Evolutionary conservation across 495 filamentous ascomycete genomes (phyloP), one percentile per base, ranked within the genome.

Genomic region (Neurospora sp.): DNA sequence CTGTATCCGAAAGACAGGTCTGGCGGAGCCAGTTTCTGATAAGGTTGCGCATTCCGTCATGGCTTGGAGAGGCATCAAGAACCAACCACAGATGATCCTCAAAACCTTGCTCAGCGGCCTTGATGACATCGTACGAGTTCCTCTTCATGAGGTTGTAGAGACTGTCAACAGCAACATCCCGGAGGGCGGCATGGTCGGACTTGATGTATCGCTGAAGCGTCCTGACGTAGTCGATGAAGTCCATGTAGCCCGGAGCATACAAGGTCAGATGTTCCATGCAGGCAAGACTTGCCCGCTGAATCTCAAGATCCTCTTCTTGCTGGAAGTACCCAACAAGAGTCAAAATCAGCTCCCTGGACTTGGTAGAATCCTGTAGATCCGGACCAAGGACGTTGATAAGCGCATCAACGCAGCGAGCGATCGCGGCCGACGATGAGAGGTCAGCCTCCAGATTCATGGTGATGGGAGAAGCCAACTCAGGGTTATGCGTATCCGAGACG

Each of bases 361-460:
- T 98, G n/a, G 88, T 88, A 75, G 95, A 91, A 75, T 98, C 96
- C 81, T 98, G 96, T 8, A 99, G 84, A 78, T 98, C 96, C 1
- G 96, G 96, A 0, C 96, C 96, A 9, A 99, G 88, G 18, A 98
- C 96, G 77, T 98, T 98, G 82, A 99, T 93, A 8, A 97, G 84
- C 39, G 95, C 94, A 79, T 99, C 95, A n/a, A 97, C 90, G 75
- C 94, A 93, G 73, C 93, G 89, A 71, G 92, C 92, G 71, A 98
- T 91, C 1, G 95, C 91, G 12, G 93, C 90, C 3, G 92, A 88
- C 1, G 94, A 93, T 27, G 94, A 89, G 71, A 93, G 85, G 72
- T 93, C 92, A 74, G 96, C 85, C 80, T 97, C 95, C 49, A 95
- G 84, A 80, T 97, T 98, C 72, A 96, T 98, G 10, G 92, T 93